Base-by-base conservation (phyloP, 164 flowering plant species). In the Vitis riparia region DNA sequence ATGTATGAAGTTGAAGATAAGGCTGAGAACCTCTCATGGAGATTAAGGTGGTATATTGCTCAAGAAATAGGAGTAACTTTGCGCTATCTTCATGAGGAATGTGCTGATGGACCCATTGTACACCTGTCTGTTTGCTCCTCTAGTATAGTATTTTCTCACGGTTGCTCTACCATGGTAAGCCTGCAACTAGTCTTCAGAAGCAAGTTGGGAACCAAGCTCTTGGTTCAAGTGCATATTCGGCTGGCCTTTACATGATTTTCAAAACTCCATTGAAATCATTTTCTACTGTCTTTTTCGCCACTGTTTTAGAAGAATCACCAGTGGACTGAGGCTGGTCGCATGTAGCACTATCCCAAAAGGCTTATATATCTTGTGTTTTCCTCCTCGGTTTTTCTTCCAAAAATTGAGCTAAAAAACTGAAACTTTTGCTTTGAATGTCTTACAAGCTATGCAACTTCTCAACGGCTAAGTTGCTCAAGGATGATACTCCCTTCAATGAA, bases 31-130 rank as follows among this genome's bases (percentile, higher is more conserved):
- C 72, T 85, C 30, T 19, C 80, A 6, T 83, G 86, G 88, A 78
- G 68, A 67, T 69, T 59, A 17, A 77, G 88, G 68, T 76, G 78
- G 77, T 49, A 71, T 14, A 78, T 78, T 56, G 88, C 85, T 60
- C 59, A 74, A 1, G 83, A 71, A 30, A 67, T 85, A 51, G 85
- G 82, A n/a, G 65, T 61, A 29, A 73, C 83, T 78, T 75, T 85
- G 72, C 77, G 82, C 55, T 81, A 83, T 67, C 84, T 85, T 64
- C 88, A 85, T 11, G 88, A 85, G 67, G 85, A 85, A 62, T 83
- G 85, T 51, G 63, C 57, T 30, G 83, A 79, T 72, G 84, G 84
- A 37, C 83, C 83, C 9, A 73, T 79, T 66, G 75, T 73, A 48
- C 83, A 81, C 64, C 79, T 67, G n/a, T 74, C 74, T 29, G 59